Evolutionary conservation across 2,329 filamentous ascomycete species (phyloP).

Genomic region (Berkeleyomyces basicola): DNA sequence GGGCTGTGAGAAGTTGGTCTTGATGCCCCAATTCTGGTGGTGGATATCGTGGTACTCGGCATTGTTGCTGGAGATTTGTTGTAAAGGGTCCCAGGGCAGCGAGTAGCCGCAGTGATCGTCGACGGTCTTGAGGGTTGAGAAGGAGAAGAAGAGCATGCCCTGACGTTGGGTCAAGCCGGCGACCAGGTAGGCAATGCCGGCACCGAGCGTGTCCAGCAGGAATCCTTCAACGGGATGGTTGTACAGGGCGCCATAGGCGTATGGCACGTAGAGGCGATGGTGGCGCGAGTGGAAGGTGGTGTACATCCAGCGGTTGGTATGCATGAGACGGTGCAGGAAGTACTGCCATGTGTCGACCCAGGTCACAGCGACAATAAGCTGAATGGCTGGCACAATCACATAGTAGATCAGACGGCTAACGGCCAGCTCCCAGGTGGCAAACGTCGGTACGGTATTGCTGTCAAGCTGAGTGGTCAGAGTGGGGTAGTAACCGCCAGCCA

Average conservation of each 20-base stretch:
- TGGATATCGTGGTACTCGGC: constrained; percentile 95
- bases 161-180: constrained; percentile 72
- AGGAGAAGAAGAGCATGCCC: constrained; percentile 76
- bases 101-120: constrained; percentile 94
- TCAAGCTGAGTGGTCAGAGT: constrained; percentile 44
- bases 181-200: constrained; percentile 66
- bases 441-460: constrained; percentile 46
- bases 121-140: constrained; percentile 86
- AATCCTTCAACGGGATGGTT: constrained; percentile 94
- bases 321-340: constrained; percentile 91
- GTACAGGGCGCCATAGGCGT: constrained; percentile 92
- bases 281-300: constrained; percentile 87
- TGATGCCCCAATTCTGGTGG: constrained; percentile 98
- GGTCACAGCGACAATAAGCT: constrained; percentile 57
- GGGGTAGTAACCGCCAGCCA: constrained; percentile 72
- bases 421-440: constrained; percentile 67
- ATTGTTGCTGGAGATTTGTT: constrained; percentile 86
- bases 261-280: constrained; percentile 92
- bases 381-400: constrained; percentile 55
- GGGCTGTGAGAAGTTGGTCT: constrained; percentile 79
- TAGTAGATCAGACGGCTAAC: constrained; percentile 68
- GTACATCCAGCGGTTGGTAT: constrained; percentile 94
- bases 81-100: constrained; percentile 89
- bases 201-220: constrained; percentile 76
- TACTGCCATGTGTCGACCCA: constrained; percentile 97